phyloP scores from a whole-genome alignment of 331 rosid species.

The Acacia concinna region DNA sequence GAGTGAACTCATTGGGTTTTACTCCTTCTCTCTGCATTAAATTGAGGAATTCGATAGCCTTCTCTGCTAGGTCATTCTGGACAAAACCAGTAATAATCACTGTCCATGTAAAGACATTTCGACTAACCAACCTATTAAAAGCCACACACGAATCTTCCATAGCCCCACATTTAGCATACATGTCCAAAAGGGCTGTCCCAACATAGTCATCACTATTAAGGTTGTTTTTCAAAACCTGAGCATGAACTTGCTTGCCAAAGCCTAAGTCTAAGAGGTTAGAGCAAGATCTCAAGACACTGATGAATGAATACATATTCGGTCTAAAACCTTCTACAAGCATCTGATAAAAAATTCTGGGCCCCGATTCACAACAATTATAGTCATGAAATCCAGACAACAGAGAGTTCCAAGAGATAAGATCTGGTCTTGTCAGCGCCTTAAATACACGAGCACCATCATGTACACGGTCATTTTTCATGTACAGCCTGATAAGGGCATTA shows the following conservation, averaged over 20 bases:
- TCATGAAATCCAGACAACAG: slow-evolving; percentile 60
- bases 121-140: slow-evolving; percentile 43
- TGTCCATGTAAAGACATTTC: slow-evolving; percentile 67
- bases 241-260: slow-evolving; percentile 65
- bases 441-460: slow-evolving; percentile 47
- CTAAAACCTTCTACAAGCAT: slow-evolving; percentile 55
- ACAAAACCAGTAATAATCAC: slow-evolving; percentile 52
- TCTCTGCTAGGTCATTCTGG: slow-evolving; percentile 53
- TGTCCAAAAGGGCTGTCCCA: slow-evolving; percentile 59
- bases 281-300: slow-evolving; percentile 61
- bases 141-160: slow-evolving; percentile 48
- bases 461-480: slow-evolving; percentile 52
- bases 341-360: slow-evolving; percentile 46
- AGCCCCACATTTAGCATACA: slow-evolving; percentile 55
- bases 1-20: slow-evolving; percentile 60
- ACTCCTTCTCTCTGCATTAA: slow-evolving; percentile 60
- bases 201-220: slow-evolving; percentile 49
- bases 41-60: slow-evolving; percentile 46
- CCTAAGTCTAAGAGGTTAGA: slow-evolving; percentile 49
- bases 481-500: slow-evolving; percentile 66
- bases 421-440: slow-evolving; percentile 48
- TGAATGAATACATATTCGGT: slow-evolving; percentile 64
- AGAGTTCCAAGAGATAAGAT: slow-evolving; percentile 69
- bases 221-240: slow-evolving; percentile 47
- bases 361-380: slow-evolving; percentile 34